These are phyloP conservation scores for Paecilomyces fulvus DNA, from an alignment of 2,329 filamentous ascomycete species.

Conservation along the genomic window DNA sequence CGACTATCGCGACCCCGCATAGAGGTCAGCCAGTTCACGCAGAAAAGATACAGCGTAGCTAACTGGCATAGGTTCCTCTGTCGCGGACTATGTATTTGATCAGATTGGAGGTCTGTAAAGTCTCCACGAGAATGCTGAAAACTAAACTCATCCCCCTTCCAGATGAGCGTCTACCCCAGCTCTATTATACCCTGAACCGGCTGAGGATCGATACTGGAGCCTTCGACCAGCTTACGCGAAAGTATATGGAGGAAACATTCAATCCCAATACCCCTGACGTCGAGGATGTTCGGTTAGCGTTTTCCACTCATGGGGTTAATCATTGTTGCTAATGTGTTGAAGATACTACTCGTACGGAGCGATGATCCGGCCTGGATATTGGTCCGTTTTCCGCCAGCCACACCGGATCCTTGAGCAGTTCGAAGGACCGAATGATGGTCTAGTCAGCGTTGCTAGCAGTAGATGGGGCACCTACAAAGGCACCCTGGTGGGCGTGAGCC, in stretches of 20 bases:
- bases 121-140: not conserved
- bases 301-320: not conserved
- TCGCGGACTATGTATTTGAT: constrained; percentile 54
- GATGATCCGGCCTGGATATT: constrained; percentile 45
- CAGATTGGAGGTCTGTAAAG: constrained; percentile 43
- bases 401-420: constrained; percentile 45
- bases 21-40: constrained; percentile 28
- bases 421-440: constrained; percentile 55
- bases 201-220: constrained; percentile 51
- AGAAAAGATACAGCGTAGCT: constrained; percentile 3
- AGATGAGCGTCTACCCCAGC: constrained; percentile 43
- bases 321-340: not conserved
- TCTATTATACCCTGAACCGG: constrained; percentile 48
- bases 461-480: constrained; percentile 56
- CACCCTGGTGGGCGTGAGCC: constrained; percentile 54
- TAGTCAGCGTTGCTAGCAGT: constrained; percentile 53
- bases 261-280: constrained; percentile 51
- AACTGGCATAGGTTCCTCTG: constrained; percentile 41
- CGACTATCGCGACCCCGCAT: constrained; percentile 56
- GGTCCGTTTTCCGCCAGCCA: constrained; percentile 49
- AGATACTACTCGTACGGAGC: constrained; percentile 59
- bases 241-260: constrained; percentile 51
- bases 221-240: constrained; percentile 52
- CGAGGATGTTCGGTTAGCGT: constrained; percentile 38
- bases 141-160: constrained; percentile 24